A percentile compares a stretch with the other conserved stretches of the same genome.
Evolutionary conservation across 148 eudicot genomes (phyloP).

Genomic region (Persicaria tinctoria): DNA sequence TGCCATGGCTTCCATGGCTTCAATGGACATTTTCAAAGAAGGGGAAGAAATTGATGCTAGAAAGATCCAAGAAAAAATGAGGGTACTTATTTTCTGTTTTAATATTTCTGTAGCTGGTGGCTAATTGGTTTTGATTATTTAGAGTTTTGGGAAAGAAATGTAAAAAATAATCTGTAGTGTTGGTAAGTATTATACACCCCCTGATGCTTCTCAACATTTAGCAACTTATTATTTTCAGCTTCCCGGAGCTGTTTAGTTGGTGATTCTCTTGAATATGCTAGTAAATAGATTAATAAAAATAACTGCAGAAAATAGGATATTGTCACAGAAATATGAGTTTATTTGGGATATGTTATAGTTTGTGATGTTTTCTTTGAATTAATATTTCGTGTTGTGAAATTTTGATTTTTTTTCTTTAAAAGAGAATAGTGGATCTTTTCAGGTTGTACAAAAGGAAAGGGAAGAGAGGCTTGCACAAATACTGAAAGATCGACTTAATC

Average conservation of each 20-base stretch:
- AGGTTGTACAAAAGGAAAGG: conserved; percentile 91
- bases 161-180: background rate
- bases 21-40: conserved; percentile 74
- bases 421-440: conserved; percentile 14
- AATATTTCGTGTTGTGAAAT: background rate
- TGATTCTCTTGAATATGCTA: background rate
- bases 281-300: background rate
- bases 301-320: background rate
- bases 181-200: background rate
- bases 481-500: conserved; percentile 70
- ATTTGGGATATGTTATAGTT: background rate
- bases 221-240: background rate
- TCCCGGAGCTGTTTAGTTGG: background rate
- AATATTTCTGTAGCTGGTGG: background rate
- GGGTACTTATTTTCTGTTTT: conserved; percentile 33
- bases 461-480: conserved; percentile 75
- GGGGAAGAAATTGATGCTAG: conserved; percentile 74
- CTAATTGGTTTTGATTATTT: background rate
- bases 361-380: background rate
- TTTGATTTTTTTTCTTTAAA: background rate
- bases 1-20: conserved; percentile 99
- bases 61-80: conserved; percentile 93
- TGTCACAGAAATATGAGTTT: background rate
- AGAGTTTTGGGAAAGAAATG: background rate
- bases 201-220: background rate